Percentiles rank a stretch among this genome's conserved stretches.
Conservation (phyloP, 345 rosid species). For the Cardamine chenopodiifolia region DNA sequence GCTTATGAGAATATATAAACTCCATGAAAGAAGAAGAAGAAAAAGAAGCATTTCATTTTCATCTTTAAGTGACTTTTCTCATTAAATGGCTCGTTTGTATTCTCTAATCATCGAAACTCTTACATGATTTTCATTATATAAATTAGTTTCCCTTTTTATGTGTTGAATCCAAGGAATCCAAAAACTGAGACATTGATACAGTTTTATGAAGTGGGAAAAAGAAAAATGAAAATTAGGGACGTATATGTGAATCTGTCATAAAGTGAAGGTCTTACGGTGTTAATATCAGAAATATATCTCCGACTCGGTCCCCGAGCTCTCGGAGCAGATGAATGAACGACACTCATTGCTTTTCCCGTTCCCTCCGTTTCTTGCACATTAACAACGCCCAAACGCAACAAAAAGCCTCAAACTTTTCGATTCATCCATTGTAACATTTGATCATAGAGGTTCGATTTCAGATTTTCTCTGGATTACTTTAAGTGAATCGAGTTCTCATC, state of each 20-base stretch:
- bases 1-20: constrained; percentile 1
- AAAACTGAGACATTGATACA: not conserved
- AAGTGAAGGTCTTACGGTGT: constrained; percentile 5
- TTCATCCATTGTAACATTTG: constrained; percentile 15
- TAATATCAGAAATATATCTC: constrained; percentile 10
- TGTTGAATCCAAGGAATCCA: constrained; percentile 5
- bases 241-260: not conserved
- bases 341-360: constrained; percentile 31
- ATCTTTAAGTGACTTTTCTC: not conserved
- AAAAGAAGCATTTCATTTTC: not conserved
- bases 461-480: not conserved
- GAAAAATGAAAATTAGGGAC: not conserved
- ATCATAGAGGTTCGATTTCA: constrained; percentile 13
- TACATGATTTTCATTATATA: not conserved
- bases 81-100: constrained; percentile 3
- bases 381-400: not conserved
- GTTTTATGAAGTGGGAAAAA: not conserved
- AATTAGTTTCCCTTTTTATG: not conserved
- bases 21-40: constrained; percentile 12
- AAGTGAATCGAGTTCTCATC: constrained; percentile 8
- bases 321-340: constrained; percentile 38
- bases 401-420: constrained; percentile 8
- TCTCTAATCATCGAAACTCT: constrained; percentile 14
- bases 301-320: constrained; percentile 15
- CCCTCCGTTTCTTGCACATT: constrained; percentile 32